These are phyloP conservation scores for Talaromyces amestolkiae DNA, from an alignment of 2,329 filamentous ascomycete genomes.

Conservation along the genomic window DNA sequence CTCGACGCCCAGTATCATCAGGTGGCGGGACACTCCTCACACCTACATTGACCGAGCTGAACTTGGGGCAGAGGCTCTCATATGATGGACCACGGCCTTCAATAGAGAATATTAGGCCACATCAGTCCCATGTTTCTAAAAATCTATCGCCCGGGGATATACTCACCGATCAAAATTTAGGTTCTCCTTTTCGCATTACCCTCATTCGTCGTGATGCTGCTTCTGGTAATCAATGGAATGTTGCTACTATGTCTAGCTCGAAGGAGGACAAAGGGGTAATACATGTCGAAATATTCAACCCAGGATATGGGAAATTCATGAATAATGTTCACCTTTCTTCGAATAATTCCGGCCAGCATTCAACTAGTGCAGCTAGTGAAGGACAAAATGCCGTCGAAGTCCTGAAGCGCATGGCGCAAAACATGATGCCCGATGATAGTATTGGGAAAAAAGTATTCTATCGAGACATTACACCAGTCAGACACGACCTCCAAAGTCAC, in stretches of 20 bases:
- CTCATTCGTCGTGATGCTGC: slow-evolving; percentile 72
- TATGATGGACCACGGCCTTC: background rate
- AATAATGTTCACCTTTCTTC: slow-evolving; percentile 37
- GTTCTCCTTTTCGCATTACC: slow-evolving; percentile 46
- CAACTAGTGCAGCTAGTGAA: slow-evolving; percentile 15
- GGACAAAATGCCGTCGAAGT: slow-evolving; percentile 11
- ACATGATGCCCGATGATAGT: background rate
- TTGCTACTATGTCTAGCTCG: slow-evolving; percentile 59
- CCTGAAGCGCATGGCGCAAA: slow-evolving; percentile 12
- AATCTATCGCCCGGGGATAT: slow-evolving; percentile 21
- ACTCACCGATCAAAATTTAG: slow-evolving; percentile 1
- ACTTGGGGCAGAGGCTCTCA: background rate
- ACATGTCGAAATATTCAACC: slow-evolving; percentile 57
- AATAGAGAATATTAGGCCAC: background rate
- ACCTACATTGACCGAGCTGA: background rate
- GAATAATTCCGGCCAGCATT: slow-evolving; percentile 30
- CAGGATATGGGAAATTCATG: slow-evolving; percentile 60
- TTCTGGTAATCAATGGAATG: slow-evolving; percentile 70
- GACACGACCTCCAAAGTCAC: slow-evolving; percentile 3
- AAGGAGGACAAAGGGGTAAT: slow-evolving; percentile 35
- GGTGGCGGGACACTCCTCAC: background rate
- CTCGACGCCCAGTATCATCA: slow-evolving; percentile 24
- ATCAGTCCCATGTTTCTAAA: background rate
- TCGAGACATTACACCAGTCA: slow-evolving; percentile 15
- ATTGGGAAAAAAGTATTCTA: background rate